These are phyloP conservation scores for Lachancea dasiensis DNA, from an alignment of 805 yeast species.

Conservation along the genomic window DNA sequence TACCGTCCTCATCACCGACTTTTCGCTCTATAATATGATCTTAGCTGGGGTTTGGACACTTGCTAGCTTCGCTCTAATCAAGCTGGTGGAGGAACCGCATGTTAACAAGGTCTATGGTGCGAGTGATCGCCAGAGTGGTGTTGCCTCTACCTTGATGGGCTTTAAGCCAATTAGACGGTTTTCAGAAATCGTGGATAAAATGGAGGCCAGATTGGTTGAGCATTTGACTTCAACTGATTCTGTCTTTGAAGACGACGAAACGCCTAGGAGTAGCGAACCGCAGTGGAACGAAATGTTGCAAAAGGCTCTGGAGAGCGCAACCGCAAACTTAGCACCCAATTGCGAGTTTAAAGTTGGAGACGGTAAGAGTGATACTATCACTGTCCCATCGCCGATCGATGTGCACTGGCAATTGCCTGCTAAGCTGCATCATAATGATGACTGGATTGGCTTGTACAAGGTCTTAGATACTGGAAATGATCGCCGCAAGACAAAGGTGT, in stretches of 20 bases:
- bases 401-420: slow-evolving; percentile 51
- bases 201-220: slow-evolving; percentile 26
- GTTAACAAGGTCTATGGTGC: slow-evolving; percentile 73
- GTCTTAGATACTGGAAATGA: slow-evolving; percentile 53
- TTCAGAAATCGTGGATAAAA: slow-evolving; percentile 37
- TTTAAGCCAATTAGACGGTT: slow-evolving; percentile 33
- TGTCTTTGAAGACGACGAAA: slow-evolving; percentile 3
- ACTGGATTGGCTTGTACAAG: slow-evolving; percentile 76
- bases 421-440: slow-evolving; percentile 40
- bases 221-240: slow-evolving; percentile 4
- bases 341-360: slow-evolving; percentile 29
- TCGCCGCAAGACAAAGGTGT: slow-evolving; percentile 48
- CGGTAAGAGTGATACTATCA: slow-evolving; percentile 30
- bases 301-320: slow-evolving; percentile 22
- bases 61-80: slow-evolving; percentile 59
- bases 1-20: slow-evolving; percentile 49
- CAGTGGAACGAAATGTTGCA: slow-evolving; percentile 11
- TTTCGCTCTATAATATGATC: slow-evolving; percentile 42
- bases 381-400: slow-evolving; percentile 38
- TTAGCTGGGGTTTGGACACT: slow-evolving; percentile 60
- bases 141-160: slow-evolving; percentile 37
- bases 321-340: slow-evolving; percentile 19
- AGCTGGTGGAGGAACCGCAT: slow-evolving; percentile 71
- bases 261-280: neutral
- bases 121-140: slow-evolving; percentile 48